Evolutionary conservation across 768 basidiomycete genomes (phyloP).

Genomic region (Lentinula edodes): DNA sequence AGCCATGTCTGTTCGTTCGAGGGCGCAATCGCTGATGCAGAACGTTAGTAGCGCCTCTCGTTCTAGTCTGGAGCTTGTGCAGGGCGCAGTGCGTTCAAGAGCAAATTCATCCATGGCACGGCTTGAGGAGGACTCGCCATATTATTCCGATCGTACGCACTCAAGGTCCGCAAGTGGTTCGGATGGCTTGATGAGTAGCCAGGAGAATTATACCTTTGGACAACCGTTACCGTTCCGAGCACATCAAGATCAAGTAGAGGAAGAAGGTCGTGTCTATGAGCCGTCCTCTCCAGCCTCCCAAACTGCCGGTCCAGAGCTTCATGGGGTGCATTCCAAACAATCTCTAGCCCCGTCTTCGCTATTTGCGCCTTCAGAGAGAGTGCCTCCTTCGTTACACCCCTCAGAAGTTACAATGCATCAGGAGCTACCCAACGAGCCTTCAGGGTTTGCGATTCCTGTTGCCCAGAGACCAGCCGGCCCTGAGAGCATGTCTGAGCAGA

Average conservation of each 20-base stretch:
- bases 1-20: constrained; percentile 42
- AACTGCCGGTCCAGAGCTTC: not conserved
- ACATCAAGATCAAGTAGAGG: constrained; percentile 18
- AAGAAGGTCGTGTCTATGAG: not conserved
- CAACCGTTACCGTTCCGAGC: constrained; percentile 42
- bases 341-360: constrained; percentile 8
- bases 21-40: constrained; percentile 65
- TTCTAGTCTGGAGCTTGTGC: constrained; percentile 54
- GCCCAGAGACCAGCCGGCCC: constrained; percentile 3
- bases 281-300: not conserved
- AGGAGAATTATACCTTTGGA: constrained; percentile 76
- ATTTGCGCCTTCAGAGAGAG: not conserved
- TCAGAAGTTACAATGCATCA: constrained; percentile 14
- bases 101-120: constrained; percentile 67
- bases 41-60: constrained; percentile 55
- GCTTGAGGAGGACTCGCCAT: constrained; percentile 47
- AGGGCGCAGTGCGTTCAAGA: constrained; percentile 40
- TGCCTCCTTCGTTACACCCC: constrained; percentile 9
- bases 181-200: constrained; percentile 40
- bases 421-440: constrained; percentile 8
- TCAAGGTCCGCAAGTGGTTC: constrained; percentile 48
- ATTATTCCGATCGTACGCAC: constrained; percentile 34
- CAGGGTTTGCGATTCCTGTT: constrained; percentile 20
- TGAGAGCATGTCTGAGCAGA: constrained; percentile 17
- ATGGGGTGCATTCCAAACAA: constrained; percentile 3